Conservation (phyloP, 805 yeast species). For the Candida peoriensis region DNA sequence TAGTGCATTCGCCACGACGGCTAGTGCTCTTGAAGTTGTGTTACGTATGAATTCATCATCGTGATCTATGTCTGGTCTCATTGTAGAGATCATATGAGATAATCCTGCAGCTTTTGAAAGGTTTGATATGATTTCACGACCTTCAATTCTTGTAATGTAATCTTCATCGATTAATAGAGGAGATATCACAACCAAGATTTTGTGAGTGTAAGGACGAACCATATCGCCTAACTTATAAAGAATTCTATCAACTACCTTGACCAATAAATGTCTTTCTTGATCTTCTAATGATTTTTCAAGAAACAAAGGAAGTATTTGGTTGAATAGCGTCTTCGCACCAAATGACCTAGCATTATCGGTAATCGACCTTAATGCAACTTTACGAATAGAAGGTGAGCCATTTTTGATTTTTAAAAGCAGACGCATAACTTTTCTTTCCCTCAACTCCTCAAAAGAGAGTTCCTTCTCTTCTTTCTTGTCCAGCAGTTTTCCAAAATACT, state of each 20-base stretch:
- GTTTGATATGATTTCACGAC: constrained; percentile 71
- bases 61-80: constrained; percentile 80
- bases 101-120: constrained; percentile 80
- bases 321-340: constrained; percentile 68
- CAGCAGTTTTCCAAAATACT: constrained; percentile 61
- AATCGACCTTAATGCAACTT: constrained; percentile 59
- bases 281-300: constrained; percentile 70
- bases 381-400: constrained; percentile 67
- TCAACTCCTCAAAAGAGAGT: constrained; percentile 46
- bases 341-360: constrained; percentile 57
- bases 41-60: constrained; percentile 77
- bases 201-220: constrained; percentile 68
- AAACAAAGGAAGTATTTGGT: constrained; percentile 69
- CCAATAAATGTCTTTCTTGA: constrained; percentile 76
- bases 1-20: constrained; percentile 75
- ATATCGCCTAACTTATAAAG: constrained; percentile 59
- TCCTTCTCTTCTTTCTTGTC: constrained; percentile 27
- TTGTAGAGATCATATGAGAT: constrained; percentile 67
- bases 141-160: constrained; percentile 65
- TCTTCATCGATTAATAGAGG: constrained; percentile 83
- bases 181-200: constrained; percentile 65
- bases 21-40: constrained; percentile 71
- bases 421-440: constrained; percentile 56
- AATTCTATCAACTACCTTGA: constrained; percentile 69
- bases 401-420: constrained; percentile 69